Base-by-base conservation (phyloP, 2,329 filamentous ascomycete species). In the Fusarium sp. region DNA sequence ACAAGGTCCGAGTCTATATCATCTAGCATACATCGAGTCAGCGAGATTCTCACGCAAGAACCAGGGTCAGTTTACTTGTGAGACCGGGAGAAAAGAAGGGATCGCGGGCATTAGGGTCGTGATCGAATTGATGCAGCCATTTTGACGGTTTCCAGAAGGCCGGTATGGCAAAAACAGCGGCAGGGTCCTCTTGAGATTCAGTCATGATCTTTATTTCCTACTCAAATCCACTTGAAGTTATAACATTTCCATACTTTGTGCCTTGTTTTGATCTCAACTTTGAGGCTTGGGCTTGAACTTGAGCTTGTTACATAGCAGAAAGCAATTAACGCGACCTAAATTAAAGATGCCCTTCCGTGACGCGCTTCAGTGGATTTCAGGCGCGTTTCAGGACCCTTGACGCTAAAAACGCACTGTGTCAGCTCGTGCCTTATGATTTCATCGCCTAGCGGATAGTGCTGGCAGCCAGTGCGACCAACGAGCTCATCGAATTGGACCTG, bases 121-220 rank as follows among this genome's bases (percentile, higher is more conserved):
- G 51, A 22, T 59, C 62, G 22, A 74, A 32, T 46, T 75, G 65
- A 9, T 82, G 77, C 37, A 86, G 77, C 76, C 84, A 84, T 68
- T 78, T 82, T 4, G 89, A 87, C 25, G 83, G 78, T 56, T 80
- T 81, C 84, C 85, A 88, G 63, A 91, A 84, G 73, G 89, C 83
- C 39, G 87, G 87, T 45, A 89, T 87, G 39, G 85, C 84, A 73
- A 92, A 92, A 32, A 89, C 83, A 73, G 90, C 79, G 47, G 85
- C 81, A 54, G 78, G 74, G 40, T 83, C 80, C 62, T 82, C 77
- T 62, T 82, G 78, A 53, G 82, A 76, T 62, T 80, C 60, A 62
- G 67, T 67, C 77, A 79, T 79, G 61, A 58, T 74, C 25, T 11
- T 32, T 53, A 32, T 55, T 17, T n/a, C n/a, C 27, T 13, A 20